Evolutionary conservation across 208 protist genomes (phyloP), one percentile per base, ranked within the genome.

Genomic region (Leishmania turanica): DNA sequence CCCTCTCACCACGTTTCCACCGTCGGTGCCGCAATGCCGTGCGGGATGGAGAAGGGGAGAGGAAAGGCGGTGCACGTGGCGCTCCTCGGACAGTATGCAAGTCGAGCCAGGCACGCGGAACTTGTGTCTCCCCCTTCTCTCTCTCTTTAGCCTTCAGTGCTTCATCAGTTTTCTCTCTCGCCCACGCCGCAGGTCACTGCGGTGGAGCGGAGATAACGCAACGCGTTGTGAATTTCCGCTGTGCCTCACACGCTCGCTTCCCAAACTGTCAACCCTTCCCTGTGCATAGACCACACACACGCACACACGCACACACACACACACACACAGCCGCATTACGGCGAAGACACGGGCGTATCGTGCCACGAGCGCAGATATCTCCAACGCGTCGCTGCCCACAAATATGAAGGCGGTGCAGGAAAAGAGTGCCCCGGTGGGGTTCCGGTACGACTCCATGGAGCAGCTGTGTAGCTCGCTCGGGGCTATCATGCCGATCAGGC

Each of bases 401-500:
- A 34, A 31, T 1, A 84, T 84, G 77, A 62, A 64, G 15, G 6
- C 1, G 3, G 0, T 24, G 4, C 60, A 58, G 40, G 75, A 79
- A 24, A 45, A 6, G 40, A 54, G 58, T 1, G 80, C 80, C 11
- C 42, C 65, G 11, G 80, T 47, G 66, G 80, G 80, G 11, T 84
- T 84, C 58, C 45, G 69, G 75, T 84, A 31, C 34, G 40, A 71
- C 68, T 89, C 87, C 40, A 78, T 97, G 37, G 65, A 88, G 31
- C 84, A 88, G 31, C 83, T 97, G 24, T 88, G 91, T 75, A 84
- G 31, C 24, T 84, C 88, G 49, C 83, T 97, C 4, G 93, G 85
- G 2, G 94, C 92, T 17, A 92, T 78, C 6, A 87, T 83, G 51
- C 82, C 90, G 7, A 97, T 99, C 72, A 83, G 91, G 31, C 90